phyloP scores from a whole-genome alignment of 2,329 filamentous ascomycete genomes.

The Colletotrichum theobromicola region DNA sequence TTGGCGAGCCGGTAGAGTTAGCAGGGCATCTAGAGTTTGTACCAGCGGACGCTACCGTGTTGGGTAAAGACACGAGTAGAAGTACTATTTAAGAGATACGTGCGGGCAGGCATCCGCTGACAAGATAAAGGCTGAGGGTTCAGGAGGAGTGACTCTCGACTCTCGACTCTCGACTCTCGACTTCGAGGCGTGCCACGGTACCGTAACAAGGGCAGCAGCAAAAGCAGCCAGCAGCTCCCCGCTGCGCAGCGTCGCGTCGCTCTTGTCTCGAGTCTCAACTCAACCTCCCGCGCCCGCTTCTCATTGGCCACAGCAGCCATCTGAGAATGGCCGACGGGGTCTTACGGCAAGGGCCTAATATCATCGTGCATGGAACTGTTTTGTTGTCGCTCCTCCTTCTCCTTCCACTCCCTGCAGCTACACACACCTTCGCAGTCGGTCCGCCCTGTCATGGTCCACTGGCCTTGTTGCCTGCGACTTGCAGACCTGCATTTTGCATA shows the following conservation, averaged over 20 bases:
- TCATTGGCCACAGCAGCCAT: neutral
- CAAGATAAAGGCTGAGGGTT: neutral
- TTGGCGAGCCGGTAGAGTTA: neutral
- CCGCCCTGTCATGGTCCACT: neutral
- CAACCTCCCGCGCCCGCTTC: neutral
- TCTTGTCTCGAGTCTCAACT: conserved; percentile 12
- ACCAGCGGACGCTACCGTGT: neutral
- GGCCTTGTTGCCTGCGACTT: neutral
- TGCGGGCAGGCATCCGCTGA: neutral
- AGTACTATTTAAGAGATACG: neutral
- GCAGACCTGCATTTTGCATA: conserved; percentile 8
- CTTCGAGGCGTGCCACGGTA: neutral
- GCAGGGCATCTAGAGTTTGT: neutral
- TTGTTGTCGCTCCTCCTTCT: neutral
- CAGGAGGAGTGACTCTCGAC: neutral
- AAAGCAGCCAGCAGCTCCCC: neutral
- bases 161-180: neutral
- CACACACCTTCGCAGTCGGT: neutral
- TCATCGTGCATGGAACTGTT: conserved; percentile 9
- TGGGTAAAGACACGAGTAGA: neutral
- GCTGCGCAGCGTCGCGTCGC: neutral
- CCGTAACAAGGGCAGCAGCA: neutral
- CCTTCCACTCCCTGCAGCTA: neutral
- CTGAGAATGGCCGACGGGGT: neutral
- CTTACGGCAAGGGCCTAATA: conserved; percentile 1